phyloP scores from a whole-genome alignment of 2,329 filamentous ascomycete species.

The Scedosporium dehoogii region DNA sequence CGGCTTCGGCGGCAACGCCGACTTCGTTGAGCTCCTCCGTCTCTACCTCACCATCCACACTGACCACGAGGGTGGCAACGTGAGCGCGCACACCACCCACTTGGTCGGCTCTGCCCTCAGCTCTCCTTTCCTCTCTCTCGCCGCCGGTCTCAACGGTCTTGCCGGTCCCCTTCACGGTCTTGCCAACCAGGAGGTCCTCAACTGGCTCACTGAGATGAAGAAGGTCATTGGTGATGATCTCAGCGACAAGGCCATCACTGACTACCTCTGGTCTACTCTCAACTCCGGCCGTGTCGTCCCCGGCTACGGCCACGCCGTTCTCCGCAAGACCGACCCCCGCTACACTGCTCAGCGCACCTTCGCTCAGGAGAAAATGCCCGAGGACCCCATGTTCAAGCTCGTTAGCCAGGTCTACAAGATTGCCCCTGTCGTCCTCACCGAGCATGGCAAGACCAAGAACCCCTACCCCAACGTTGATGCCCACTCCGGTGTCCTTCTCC shows the following conservation, averaged over 20 bases:
- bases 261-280: conserved; percentile 97
- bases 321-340: conserved; percentile 98
- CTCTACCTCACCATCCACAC: conserved; percentile 99
- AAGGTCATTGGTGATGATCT: conserved; percentile 85
- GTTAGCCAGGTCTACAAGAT: conserved; percentile 99
- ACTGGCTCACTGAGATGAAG: conserved; percentile 99
- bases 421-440: conserved; percentile 89
- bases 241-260: conserved; percentile 90
- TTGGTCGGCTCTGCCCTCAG: conserved; percentile 92
- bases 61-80: conserved; percentile 99
- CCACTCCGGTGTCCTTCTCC: conserved; percentile 96
- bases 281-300: conserved; percentile 94
- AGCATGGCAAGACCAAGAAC: conserved; percentile 99
- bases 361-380: conserved; percentile 80
- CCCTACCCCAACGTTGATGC: conserved; percentile 98
- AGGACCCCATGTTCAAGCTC: conserved; percentile 99
- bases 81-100: conserved; percentile 97
- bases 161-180: conserved; percentile 97
- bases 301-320: conserved; percentile 96
- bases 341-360: conserved; percentile 98
- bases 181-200: conserved; percentile 98
- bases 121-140: conserved; percentile 93
- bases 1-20: conserved; percentile 85
- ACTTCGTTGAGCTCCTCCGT: conserved; percentile 97
- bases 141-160: conserved; percentile 95